These are phyloP conservation scores for Cladosporium sp. DNA, from an alignment of 2,329 filamentous ascomycete genomes.

Conservation along the genomic window DNA sequence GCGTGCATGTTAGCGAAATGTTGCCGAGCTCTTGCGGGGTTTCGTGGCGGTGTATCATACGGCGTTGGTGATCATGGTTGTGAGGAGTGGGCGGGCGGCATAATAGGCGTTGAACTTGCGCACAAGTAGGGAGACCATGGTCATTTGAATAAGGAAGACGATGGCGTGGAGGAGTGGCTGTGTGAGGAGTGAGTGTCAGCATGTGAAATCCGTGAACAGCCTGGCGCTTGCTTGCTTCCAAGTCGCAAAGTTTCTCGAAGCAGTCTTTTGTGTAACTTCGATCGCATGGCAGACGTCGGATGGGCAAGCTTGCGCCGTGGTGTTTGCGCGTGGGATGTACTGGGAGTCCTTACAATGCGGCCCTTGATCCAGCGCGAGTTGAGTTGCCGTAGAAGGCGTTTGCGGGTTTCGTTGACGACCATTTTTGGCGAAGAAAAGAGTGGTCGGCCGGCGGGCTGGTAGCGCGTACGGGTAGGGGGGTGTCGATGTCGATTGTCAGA, in stretches of 20 bases:
- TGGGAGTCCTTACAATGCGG: slow-evolving; percentile 55
- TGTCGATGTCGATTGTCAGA: neutral
- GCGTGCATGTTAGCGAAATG: slow-evolving; percentile 14
- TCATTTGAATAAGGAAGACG: slow-evolving; percentile 86
- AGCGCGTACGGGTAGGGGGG: neutral
- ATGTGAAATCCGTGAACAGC: slow-evolving; percentile 1
- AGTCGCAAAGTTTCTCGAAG: slow-evolving; percentile 3
- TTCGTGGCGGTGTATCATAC: slow-evolving; percentile 49
- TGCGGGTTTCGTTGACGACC: slow-evolving; percentile 43
- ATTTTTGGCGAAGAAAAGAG: slow-evolving; percentile 39
- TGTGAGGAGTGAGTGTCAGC: neutral
- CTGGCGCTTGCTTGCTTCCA: neutral
- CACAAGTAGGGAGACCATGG: slow-evolving; percentile 75
- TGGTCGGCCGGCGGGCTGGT: neutral
- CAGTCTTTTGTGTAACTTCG: slow-evolving; percentile 8
- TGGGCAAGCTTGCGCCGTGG: slow-evolving; percentile 4
- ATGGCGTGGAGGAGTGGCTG: slow-evolving; percentile 86
- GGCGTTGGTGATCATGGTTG: slow-evolving; percentile 98
- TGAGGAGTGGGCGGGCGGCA: slow-evolving; percentile 89
- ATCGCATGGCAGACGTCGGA: neutral
- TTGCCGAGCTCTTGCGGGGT: neutral
- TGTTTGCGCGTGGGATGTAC: neutral
- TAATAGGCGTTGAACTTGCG: slow-evolving; percentile 94
- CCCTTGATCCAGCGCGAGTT: slow-evolving; percentile 74
- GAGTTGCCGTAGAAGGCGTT: slow-evolving; percentile 62